A percentile compares a stretch with the other conserved stretches of the same genome.
Conservation (phyloP, 768 basidiomycete genomes). For the Leccinum disarticulatum region DNA sequence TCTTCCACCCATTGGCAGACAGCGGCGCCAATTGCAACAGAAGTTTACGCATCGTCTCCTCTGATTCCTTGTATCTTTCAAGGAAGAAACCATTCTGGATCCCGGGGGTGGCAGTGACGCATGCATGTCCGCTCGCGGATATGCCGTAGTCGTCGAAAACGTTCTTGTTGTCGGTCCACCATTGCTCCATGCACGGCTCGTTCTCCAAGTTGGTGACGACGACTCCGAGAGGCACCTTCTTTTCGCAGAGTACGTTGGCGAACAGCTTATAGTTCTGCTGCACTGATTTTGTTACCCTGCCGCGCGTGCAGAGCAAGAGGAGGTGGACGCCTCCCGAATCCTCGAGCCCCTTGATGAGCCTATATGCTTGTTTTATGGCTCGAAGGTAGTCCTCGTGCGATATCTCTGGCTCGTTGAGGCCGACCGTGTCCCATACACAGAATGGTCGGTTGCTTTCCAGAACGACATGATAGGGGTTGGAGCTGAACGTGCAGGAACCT, state of each 20-base stretch:
- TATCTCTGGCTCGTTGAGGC: slow-evolving; percentile 31
- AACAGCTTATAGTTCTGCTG: slow-evolving; percentile 42
- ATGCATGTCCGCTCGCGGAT: slow-evolving; percentile 35
- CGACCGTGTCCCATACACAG: slow-evolving; percentile 33
- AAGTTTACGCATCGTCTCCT: slow-evolving; percentile 19
- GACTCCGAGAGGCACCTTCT: slow-evolving; percentile 38
- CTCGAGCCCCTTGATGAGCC: slow-evolving; percentile 34
- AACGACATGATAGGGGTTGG: slow-evolving; percentile 23
- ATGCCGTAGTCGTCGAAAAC: slow-evolving; percentile 33
- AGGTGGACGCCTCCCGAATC: slow-evolving; percentile 37
- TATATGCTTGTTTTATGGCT: slow-evolving; percentile 31
- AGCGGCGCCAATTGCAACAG: slow-evolving; percentile 9
- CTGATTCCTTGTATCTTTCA: slow-evolving; percentile 34
- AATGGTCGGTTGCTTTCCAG: slow-evolving; percentile 17
- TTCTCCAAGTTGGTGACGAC: slow-evolving; percentile 41
- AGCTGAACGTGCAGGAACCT: slow-evolving; percentile 36
- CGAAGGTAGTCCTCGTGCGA: slow-evolving; percentile 19
- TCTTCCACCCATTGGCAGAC: slow-evolving; percentile 14
- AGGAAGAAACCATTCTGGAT: slow-evolving; percentile 17
- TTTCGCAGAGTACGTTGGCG: slow-evolving; percentile 38
- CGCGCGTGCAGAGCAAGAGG: slow-evolving; percentile 40
- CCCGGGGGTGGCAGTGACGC: slow-evolving; percentile 38
- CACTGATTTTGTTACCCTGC: slow-evolving; percentile 36
- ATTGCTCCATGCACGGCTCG: slow-evolving; percentile 33
- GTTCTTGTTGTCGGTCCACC: slow-evolving; percentile 39